Base-by-base conservation (phyloP, 2,329 filamentous ascomycete species). In the Claviceps capensis region DNA sequence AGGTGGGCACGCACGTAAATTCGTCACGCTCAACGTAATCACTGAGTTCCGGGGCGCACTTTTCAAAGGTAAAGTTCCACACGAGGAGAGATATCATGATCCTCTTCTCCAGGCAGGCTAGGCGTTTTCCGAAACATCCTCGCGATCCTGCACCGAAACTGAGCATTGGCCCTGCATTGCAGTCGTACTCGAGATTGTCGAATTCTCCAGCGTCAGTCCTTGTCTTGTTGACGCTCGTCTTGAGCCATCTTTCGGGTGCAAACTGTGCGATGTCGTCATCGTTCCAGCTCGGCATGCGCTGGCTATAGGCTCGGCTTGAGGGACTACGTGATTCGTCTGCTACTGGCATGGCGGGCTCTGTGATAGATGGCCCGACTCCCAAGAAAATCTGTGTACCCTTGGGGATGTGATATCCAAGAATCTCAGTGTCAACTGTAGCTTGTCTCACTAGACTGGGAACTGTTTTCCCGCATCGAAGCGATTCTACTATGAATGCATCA, bases 401-500 rank as follows among this genome's bases (percentile, higher is more conserved):
- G 4, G 66, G 67, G 7, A 70, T 58, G 13, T 54, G 54, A 4
- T 53, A 52, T 1, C 67, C 68, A 1, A 70, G 57, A 0, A 69
- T 56, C 1, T 60, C 55, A 0, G 65, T 68, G 38, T 71, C 67
- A 2, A 50, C 23, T 11, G 54, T 50, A 0, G 67, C 62, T 47
- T 62, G 55, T 1, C 67, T 61, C 0, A 61, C 47, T 0, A 66
- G 55, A 3, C 63, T 49, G 0, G 62, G 53, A 1, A 62, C 61
- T 7, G 60, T 58, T 3, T 59, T 57, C 1, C 59, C 55, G 19
- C 58, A 47, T 1, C 70, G 63, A 1, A 70, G 57, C 0, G 62
- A 58, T 52, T 72, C 68, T 50, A 70, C 66, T 1, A 70, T 55
- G 1, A 63, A 58, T 2, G 66, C 67, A 38, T 71, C 68, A 1